phyloP scores from a whole-genome alignment of 2,329 filamentous ascomycete species.

The Pseudonectria buxi region DNA sequence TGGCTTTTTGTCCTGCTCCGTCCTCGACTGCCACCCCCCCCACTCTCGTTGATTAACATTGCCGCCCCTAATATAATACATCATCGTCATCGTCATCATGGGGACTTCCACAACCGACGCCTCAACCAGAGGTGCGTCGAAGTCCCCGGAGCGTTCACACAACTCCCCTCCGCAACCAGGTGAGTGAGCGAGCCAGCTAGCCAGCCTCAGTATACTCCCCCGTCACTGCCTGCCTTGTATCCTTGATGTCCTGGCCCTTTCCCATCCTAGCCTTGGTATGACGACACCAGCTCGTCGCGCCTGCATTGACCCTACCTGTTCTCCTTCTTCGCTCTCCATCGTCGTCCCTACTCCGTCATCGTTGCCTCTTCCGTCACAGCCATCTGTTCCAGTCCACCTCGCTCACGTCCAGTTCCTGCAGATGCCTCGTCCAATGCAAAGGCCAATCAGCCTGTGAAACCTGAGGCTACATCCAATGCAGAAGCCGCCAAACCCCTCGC shows the following conservation, averaged over 20 bases:
- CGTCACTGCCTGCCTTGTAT: conserved; percentile 5
- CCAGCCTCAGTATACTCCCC: conserved; percentile 1
- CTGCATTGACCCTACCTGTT: conserved; percentile 3
- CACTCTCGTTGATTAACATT: conserved; percentile 23
- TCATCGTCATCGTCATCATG: conserved; percentile 43
- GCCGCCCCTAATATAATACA: conserved; percentile 33
- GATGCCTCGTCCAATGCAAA: conserved; percentile 41
- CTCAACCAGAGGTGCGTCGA: conserved; percentile 36
- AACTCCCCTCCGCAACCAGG: conserved; percentile 38
- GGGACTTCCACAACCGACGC: conserved; percentile 37
- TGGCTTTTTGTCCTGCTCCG: conserved; percentile 24
- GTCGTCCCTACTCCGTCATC: conserved; percentile 9
- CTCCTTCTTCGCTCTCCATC: conserved; percentile 10
- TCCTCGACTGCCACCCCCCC: conserved; percentile 21
- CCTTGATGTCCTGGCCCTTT: conserved; percentile 4
- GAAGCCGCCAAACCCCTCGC: conserved; percentile 60
- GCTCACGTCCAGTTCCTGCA: conserved; percentile 23
- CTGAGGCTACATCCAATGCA: conserved; percentile 46
- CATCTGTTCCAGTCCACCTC: conserved; percentile 9
- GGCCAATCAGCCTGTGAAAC: conserved; percentile 38
- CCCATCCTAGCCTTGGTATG: conserved; percentile 10
- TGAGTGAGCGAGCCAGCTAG: conserved; percentile 22
- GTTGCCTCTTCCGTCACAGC: conserved; percentile 10
- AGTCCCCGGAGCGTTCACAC: conserved; percentile 42
- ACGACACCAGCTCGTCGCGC: conserved; percentile 18